Evolutionary conservation across 345 rosid genomes (phyloP), one percentile per base, ranked within the genome.

Genomic region (Salix arbutifolia): DNA sequence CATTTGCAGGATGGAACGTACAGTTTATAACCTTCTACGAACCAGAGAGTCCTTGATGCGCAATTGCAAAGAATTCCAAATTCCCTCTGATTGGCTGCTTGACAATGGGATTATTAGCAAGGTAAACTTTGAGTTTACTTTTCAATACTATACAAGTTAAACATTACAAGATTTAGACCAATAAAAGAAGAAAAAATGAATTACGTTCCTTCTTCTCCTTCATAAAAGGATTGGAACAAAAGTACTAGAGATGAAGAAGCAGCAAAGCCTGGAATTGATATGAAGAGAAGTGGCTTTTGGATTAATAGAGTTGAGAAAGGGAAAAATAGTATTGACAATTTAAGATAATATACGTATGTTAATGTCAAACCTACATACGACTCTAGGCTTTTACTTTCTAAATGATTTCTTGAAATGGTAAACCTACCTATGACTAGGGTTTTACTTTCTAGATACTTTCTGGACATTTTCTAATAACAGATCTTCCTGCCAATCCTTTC

Each of bases 71-170:
- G 86, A 87, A 52, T 91, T 82, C 80, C 85, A 81, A 75, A 88
- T 91, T 75, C 96, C 96, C 6, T 82, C 90, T 35, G 87, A 85
- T 61, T 91, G 96, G 96, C 88, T 91, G 90, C 86, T 86, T 74
- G 96, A 91, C 71, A 88, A 80, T 61, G 96, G 96, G 64, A 91
- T 89, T 70, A 82, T 90, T 69, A 86, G 84, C 87, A 88, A 89
- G 91, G 96, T 91, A 76, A 77, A 40, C 66, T 19, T 8, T 4
- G 5, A 33, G 6, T 37, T 11, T 13, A n/a, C 14, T 50, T 19
- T 56, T 58, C 1, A 8, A 11, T 58, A 72, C 2, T 71, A 28
- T 12, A 8, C 65, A 53, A 71, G 66, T 38, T 56, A 33, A 69
- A 37, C 18, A n/a, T 42, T 21, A 28, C 71, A 14, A 69, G 28